These are phyloP conservation scores for Arabidopsis suecica DNA, from an alignment of 345 rosid genomes.

Conservation along the genomic window DNA sequence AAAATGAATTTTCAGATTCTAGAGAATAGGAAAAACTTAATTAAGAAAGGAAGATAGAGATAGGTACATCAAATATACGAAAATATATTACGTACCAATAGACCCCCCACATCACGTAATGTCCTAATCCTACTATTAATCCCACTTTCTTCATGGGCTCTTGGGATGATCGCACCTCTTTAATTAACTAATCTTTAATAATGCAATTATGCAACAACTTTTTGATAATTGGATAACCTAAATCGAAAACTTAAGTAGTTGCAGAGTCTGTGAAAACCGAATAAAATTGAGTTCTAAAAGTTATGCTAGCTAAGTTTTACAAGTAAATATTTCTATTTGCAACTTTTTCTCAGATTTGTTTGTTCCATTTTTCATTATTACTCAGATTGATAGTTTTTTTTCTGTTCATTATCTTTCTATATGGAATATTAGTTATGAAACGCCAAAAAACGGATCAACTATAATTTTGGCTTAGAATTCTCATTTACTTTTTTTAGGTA, in stretches of 20 bases:
- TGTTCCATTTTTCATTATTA: neutral
- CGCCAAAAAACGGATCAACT: no score
- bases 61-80: conserved; percentile 2
- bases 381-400: neutral
- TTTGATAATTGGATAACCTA: neutral
- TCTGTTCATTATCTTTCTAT: neutral
- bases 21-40: conserved; percentile 3
- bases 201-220: conserved; percentile 23
- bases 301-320: neutral
- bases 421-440: neutral
- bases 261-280: conserved; percentile 5
- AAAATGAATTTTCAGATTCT: neutral
- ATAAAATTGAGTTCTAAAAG: neutral
- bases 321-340: neutral
- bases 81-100: conserved; percentile 14
- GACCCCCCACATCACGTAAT: conserved; percentile 21
- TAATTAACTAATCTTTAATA: conserved; percentile 33
- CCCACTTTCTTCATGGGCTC: conserved; percentile 49
- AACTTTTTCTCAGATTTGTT: neutral
- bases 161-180: conserved; percentile 45
- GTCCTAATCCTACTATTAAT: conserved; percentile 42
- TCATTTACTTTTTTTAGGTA: conserved; percentile 21
- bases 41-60: conserved; percentile 6
- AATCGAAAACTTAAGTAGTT: neutral
- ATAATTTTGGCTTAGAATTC: neutral